Evolutionary conservation across 768 basidiomycete genomes (phyloP).

Genomic region (Boletus reticuloceps): DNA sequence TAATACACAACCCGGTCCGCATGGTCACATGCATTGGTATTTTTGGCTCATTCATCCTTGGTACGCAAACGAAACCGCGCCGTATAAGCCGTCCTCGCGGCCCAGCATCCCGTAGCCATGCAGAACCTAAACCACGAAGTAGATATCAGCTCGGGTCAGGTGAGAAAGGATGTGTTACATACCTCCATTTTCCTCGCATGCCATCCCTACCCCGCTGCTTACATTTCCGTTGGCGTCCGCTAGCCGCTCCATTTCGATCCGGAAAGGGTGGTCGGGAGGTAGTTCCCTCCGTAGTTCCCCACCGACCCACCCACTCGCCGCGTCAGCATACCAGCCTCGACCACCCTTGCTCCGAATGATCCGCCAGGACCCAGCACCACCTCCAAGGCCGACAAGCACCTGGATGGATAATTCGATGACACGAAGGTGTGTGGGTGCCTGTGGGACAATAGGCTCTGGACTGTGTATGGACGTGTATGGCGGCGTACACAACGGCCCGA

Average conservation of each 20-base stretch:
- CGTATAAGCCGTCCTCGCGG: conserved; percentile 90
- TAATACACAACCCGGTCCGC: neutral
- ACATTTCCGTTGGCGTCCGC: conserved; percentile 85
- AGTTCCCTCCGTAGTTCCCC: conserved; percentile 61
- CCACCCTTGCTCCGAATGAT: conserved; percentile 91
- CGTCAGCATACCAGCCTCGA: conserved; percentile 93
- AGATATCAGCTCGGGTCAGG: neutral
- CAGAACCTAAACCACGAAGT: conserved; percentile 51
- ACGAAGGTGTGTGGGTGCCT: conserved; percentile 67
- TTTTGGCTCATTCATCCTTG: conserved; percentile 53
- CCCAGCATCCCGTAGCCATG: conserved; percentile 90
- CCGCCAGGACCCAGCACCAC: conserved; percentile 82
- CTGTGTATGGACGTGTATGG: conserved; percentile 66
- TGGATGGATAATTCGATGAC: conserved; percentile 82
- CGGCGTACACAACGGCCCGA: conserved; percentile 76
- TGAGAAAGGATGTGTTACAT: conserved; percentile 26
- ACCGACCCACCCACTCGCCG: conserved; percentile 74
- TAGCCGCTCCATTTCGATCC: conserved; percentile 67
- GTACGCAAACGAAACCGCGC: conserved; percentile 92
- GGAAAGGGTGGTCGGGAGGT: conserved; percentile 57
- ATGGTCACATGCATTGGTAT: neutral
- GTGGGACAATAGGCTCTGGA: conserved; percentile 28
- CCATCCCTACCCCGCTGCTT: conserved; percentile 91
- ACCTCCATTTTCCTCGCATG: conserved; percentile 98
- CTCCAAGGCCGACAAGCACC: conserved; percentile 69